Base-by-base conservation (phyloP, 2,329 filamentous ascomycete species). In the Hypoxylon rubiginosum region DNA sequence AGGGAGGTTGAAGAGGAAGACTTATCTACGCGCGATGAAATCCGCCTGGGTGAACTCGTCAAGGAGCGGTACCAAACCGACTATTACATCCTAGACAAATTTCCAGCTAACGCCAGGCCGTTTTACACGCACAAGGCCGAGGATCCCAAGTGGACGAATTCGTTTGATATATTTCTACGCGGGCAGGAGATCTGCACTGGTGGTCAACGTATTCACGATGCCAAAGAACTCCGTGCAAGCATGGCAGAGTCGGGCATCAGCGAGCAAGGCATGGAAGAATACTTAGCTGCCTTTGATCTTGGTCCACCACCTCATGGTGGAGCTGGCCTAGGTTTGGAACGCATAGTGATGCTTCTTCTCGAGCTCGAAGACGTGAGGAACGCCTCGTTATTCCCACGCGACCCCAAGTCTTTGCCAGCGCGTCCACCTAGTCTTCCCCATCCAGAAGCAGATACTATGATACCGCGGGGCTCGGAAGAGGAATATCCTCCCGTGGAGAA, bases 71-170 rank as follows among this genome's bases (percentile, higher is more conserved):
- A 91, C 74, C 84, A 88, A 58, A 97, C 94, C 0, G 94, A 97
- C 74, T 97, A 97, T 81, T 97, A 96, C 79, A 91, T 97, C 69
- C 85, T 97, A 39, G 94, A 97, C 85, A 97, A 96, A 76, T 97
- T 97, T 82, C 94, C 94, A 0, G 84, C 88, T 21, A 90, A 89
- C 8, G 94, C 92, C 2, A 88, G 94, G 50, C 94, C 94, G 0
- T 97, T 97, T 81, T 97, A 97, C 76, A 93, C 94, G 1, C 94
- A 97, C 87, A 91, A 90, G 32, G 92, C 90, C 1, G 41, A 72
- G 15, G 68, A 75, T 17, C 69, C 71, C 2, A 66, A 62, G 8
- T 62, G 89, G 78, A 97, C 94, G 51, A 97, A 97, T 77, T 97
- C 94, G 0, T 97, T 97, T 73, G 94, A 97, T 77, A 97, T 97